A percentile compares a stretch with the other conserved stretches of the same genome.
These are phyloP conservation scores for Phytopythium oedochilum DNA, from an alignment of 352 stramenopile species.

Conservation along the genomic window DNA sequence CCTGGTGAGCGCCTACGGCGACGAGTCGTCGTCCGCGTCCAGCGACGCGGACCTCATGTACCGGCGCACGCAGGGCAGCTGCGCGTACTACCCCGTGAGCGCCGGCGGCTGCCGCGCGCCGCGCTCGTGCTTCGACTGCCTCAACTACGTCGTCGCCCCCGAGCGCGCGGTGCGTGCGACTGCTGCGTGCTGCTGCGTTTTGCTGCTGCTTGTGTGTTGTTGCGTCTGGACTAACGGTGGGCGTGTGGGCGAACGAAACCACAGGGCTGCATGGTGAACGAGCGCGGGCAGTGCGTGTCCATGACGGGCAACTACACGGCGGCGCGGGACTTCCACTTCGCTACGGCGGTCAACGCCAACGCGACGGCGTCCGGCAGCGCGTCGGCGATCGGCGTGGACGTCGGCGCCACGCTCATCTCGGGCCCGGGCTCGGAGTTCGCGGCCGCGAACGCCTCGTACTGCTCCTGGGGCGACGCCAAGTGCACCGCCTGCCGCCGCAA, in stretches of 20 bases:
- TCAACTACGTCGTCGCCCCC: slow-evolving; percentile 18
- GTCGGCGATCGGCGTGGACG: not conserved
- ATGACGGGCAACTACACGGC: slow-evolving; percentile 16
- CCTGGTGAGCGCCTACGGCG: not conserved
- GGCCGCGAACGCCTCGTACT: slow-evolving; percentile 37
- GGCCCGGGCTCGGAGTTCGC: slow-evolving; percentile 10
- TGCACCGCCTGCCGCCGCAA: slow-evolving; percentile 6
- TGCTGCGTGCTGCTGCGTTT: too few species aligned
- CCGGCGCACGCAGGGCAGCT: slow-evolving; percentile 13
- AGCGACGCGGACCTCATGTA: slow-evolving; percentile 8
- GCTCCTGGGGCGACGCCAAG: slow-evolving; percentile 17
- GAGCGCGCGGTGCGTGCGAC: slow-evolving; percentile 9
- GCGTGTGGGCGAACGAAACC: not conserved
- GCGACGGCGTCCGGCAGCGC: not conserved
- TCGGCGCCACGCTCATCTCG: slow-evolving; percentile 2
- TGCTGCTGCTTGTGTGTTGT: too few species aligned
- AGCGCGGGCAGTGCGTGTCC: slow-evolving; percentile 19
- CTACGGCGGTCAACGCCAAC: slow-evolving; percentile 2
- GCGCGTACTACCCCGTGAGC: slow-evolving; percentile 26
- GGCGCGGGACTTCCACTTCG: slow-evolving; percentile 17
- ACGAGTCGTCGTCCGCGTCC: slow-evolving; percentile 3
- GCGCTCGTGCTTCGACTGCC: slow-evolving; percentile 37
- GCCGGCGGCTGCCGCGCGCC: slow-evolving; percentile 15
- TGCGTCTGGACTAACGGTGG: not conserved
- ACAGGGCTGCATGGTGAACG: slow-evolving; percentile 25